Conservation (phyloP, 805 yeast genomes). For the Myxozyma neotropica region DNA sequence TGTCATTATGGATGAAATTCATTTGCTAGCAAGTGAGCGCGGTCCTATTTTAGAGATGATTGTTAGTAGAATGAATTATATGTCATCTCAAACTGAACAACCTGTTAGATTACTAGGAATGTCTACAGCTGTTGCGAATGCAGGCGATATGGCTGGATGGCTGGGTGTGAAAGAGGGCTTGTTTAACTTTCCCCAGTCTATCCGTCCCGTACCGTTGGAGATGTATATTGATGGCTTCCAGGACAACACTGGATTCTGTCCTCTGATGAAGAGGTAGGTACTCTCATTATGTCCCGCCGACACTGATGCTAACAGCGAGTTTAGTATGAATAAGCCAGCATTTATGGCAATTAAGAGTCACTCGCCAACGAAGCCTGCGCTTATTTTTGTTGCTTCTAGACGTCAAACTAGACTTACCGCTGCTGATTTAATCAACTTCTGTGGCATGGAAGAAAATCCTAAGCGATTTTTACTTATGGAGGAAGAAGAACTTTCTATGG, state of each 20-base stretch:
- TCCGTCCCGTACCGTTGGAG: conserved; percentile 81
- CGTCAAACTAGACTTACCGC: conserved; percentile 83
- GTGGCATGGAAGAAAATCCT: conserved; percentile 79
- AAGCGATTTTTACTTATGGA: conserved; percentile 66
- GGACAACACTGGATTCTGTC: conserved; percentile 77
- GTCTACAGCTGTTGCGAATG: conserved; percentile 86
- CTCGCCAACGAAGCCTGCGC: conserved; percentile 80
- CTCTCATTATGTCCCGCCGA: too few species aligned
- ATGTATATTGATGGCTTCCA: conserved; percentile 89
- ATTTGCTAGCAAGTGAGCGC: conserved; percentile 78
- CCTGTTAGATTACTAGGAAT: conserved; percentile 71
- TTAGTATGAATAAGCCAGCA: conserved; percentile 83
- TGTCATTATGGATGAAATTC: conserved; percentile 85
- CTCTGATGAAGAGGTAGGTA: conserved; percentile 62
- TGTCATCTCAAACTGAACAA: conserved; percentile 59
- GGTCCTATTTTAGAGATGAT: conserved; percentile 88
- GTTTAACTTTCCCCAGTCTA: conserved; percentile 79
- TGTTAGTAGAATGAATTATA: conserved; percentile 82
- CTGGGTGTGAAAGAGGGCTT: conserved; percentile 69
- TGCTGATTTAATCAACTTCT: conserved; percentile 70
- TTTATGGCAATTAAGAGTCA: conserved; percentile 91
- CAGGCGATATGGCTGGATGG: conserved; percentile 86
- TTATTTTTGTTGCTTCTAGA: conserved; percentile 83
- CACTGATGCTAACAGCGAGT: neutral
- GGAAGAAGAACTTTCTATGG: conserved; percentile 60